A percentile compares a stretch with the other conserved stretches of the same genome.
Evolutionary conservation across 1,139 yeast species (phyloP).

Genomic region (Pichia sp.): DNA sequence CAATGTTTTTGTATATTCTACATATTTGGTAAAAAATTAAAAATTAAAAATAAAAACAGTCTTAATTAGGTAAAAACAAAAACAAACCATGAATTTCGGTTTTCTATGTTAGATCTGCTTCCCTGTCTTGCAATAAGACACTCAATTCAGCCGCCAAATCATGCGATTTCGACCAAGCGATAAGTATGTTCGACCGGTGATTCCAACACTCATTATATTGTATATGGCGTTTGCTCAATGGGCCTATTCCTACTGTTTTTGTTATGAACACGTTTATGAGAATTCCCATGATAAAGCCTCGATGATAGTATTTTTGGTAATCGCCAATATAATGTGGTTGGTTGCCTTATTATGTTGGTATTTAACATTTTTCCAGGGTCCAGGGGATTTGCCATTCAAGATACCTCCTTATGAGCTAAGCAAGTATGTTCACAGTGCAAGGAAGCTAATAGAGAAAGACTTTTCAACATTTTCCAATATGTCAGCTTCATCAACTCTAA

Average conservation of each 20-base stretch:
- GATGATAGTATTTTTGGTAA: conserved; percentile 30
- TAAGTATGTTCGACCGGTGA: conserved; percentile 1
- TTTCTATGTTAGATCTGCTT: background rate
- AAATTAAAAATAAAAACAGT: background rate
- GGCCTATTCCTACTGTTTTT: conserved; percentile 29
- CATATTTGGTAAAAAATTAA: too few relatives aligned
- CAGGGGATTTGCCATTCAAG: conserved; percentile 25
- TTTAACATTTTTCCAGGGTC: conserved; percentile 24
- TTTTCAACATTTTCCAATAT: background rate
- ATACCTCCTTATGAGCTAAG: conserved; percentile 30
- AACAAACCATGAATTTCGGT: background rate
- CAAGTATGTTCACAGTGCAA: conserved; percentile 18
- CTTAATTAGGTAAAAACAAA: background rate
- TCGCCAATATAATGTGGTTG: conserved; percentile 20
- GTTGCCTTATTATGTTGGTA: conserved; percentile 22
- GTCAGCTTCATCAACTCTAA: conserved; percentile 5
- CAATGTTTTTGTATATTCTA: too few relatives aligned
- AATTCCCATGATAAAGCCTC: conserved; percentile 18
- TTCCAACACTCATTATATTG: conserved; percentile 20
- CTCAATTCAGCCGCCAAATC: background rate
- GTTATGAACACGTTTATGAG: conserved; percentile 24
- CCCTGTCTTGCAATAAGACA: background rate
- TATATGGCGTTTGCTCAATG: conserved; percentile 28
- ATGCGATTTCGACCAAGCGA: background rate
- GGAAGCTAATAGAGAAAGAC: conserved; percentile 1